Percentiles rank a stretch among this genome's conserved stretches.
These are phyloP conservation scores for Beauveria rudraprayagi DNA, from an alignment of 2,329 filamentous ascomycete genomes.

Conservation along the genomic window DNA sequence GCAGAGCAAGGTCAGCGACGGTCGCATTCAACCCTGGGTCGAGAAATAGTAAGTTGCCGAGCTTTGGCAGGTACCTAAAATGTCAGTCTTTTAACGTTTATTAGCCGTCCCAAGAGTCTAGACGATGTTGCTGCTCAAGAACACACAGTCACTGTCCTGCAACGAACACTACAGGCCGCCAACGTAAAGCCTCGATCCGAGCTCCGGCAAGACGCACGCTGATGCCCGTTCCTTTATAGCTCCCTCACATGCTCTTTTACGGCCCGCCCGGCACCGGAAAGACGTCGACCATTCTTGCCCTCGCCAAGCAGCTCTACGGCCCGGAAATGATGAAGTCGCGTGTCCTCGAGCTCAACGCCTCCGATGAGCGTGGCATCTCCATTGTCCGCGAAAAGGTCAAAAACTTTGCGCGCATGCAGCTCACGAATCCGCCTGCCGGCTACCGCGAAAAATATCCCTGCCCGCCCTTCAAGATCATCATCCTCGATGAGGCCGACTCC, in stretches of 20 bases:
- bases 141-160: constrained; percentile 87
- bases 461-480: constrained; percentile 97
- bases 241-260: constrained; percentile 99
- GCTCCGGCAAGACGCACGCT: not conserved
- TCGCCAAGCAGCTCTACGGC: constrained; percentile 95
- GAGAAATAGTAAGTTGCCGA: constrained; percentile 78
- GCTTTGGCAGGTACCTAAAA: not conserved
- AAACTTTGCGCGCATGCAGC: constrained; percentile 91
- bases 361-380: constrained; percentile 93
- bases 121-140: constrained; percentile 96
- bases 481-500: constrained; percentile 94
- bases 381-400: constrained; percentile 98
- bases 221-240: constrained; percentile 36
- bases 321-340: constrained; percentile 87
- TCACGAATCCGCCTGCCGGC: constrained; percentile 69
- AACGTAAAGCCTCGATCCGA: constrained; percentile 48
- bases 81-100: not conserved
- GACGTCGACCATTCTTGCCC: constrained; percentile 92
- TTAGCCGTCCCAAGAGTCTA: constrained; percentile 83
- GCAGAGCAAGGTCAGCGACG: constrained; percentile 49
- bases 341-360: constrained; percentile 98
- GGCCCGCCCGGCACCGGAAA: constrained; percentile 96
- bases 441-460: constrained; percentile 73
- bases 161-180: constrained; percentile 85
- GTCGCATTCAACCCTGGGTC: constrained; percentile 81